Evolutionary conservation across 345 rosid genomes (phyloP).

Genomic region (Gossypium australe): DNA sequence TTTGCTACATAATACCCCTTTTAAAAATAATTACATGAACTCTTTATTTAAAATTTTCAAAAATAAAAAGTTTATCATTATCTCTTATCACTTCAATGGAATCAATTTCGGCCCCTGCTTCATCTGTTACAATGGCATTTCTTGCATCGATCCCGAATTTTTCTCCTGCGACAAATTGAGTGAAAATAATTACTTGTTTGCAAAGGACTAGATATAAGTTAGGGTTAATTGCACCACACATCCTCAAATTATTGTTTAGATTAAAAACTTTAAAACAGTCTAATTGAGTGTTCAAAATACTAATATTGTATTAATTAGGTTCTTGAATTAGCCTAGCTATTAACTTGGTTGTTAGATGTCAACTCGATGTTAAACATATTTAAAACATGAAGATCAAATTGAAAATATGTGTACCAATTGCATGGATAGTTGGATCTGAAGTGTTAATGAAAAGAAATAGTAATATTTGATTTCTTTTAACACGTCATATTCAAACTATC

Average conservation of each 20-base stretch:
- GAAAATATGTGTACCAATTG: too few species aligned
- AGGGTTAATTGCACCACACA: neutral
- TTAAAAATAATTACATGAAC: neutral
- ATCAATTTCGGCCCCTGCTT: conserved; percentile 79
- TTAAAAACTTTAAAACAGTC: too few species aligned
- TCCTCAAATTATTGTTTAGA: neutral
- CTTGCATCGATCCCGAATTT: conserved; percentile 64
- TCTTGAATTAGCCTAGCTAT: too few species aligned
- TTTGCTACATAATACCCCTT: neutral
- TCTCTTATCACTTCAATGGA: conserved; percentile 81
- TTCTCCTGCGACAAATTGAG: conserved; percentile 37
- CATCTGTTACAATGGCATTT: conserved; percentile 48
- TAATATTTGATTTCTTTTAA: too few species aligned
- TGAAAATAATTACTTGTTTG: neutral
- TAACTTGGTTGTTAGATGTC: too few species aligned
- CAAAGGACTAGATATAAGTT: neutral
- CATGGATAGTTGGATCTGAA: too few species aligned
- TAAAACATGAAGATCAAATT: too few species aligned
- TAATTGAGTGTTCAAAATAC: too few species aligned
- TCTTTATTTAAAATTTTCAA: conserved; percentile 22
- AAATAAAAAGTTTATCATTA: conserved; percentile 68
- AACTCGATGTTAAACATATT: too few species aligned
- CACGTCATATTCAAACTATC: too few species aligned
- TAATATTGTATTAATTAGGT: too few species aligned
- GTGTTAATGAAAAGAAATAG: too few species aligned